Conservation (phyloP, 495 filamentous ascomycete genomes). For the Xylaria venustula region DNA sequence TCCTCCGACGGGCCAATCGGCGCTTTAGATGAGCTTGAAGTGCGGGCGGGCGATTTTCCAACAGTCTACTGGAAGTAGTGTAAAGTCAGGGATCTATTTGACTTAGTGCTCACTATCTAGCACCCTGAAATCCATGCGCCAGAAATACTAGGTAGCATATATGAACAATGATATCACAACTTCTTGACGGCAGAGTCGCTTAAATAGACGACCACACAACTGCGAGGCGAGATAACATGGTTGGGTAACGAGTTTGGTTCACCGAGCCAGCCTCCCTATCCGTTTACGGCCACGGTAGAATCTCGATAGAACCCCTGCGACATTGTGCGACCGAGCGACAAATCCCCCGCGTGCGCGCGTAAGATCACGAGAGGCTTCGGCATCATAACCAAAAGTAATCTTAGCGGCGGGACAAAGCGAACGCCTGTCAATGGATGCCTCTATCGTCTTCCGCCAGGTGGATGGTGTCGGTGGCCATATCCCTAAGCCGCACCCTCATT, state of each 20-base stretch:
- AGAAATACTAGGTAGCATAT: too few species aligned
- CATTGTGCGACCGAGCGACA: slow-evolving; percentile 10
- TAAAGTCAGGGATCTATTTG: neutral
- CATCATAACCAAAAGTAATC: neutral
- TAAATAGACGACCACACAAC: too few species aligned
- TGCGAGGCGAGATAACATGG: slow-evolving; percentile 4
- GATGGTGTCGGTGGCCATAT: slow-evolving; percentile 43
- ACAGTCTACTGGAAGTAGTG: too few species aligned
- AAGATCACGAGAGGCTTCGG: neutral
- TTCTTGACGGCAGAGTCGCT: neutral
- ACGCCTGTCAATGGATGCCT: slow-evolving; percentile 44
- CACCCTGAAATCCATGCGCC: neutral
- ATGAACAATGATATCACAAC: slow-evolving; percentile 4
- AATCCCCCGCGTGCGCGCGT: neutral
- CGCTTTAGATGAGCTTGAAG: neutral
- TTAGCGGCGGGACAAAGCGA: slow-evolving; percentile 2
- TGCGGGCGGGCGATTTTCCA: too few species aligned
- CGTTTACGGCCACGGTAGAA: neutral
- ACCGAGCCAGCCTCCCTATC: neutral
- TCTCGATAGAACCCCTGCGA: neutral
- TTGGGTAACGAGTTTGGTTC: slow-evolving; percentile 3
- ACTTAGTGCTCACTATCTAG: neutral
- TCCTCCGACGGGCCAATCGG: neutral
- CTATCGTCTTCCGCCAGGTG: slow-evolving; percentile 47
- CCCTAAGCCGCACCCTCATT: slow-evolving; percentile 35